Conservation (phyloP, 2,329 filamentous ascomycete species). For the Geosmithia putterillii region DNA sequence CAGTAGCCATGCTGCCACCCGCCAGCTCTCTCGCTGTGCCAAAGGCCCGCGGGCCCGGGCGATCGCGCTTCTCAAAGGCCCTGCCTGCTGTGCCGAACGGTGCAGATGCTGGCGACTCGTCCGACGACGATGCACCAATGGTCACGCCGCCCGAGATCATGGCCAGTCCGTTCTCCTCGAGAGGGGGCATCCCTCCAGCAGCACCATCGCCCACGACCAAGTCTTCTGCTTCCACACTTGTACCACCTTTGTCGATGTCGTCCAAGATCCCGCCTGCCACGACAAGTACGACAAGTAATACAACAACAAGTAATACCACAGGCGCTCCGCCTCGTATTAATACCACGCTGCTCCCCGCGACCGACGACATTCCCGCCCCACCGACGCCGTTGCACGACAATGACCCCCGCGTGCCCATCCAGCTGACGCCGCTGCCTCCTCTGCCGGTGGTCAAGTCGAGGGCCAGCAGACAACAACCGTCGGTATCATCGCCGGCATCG, state of each 20-base stretch:
- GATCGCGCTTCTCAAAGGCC: constrained; percentile 47
- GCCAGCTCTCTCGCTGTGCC: constrained; percentile 1
- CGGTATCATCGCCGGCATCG: not conserved
- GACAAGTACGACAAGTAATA: not conserved
- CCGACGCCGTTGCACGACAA: constrained; percentile 11
- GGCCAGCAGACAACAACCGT: not conserved
- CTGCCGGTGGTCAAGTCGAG: constrained; percentile 6
- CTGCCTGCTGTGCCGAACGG: constrained; percentile 36
- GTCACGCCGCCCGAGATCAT: not conserved
- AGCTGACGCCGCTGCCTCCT: constrained; percentile 5
- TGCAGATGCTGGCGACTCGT: not conserved
- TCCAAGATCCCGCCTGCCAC: not conserved
- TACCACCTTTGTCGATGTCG: constrained; percentile 8
- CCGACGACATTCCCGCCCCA: constrained; percentile 8
- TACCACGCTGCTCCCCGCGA: not conserved
- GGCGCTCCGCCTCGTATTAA: not conserved
- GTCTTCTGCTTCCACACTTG: not conserved
- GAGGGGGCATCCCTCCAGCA: not conserved
- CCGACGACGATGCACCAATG: not conserved
- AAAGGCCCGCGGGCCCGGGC: constrained; percentile 18
- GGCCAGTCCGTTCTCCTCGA: constrained; percentile 1
- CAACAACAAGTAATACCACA: not conserved
- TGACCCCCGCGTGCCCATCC: constrained; percentile 2
- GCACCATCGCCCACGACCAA: not conserved
- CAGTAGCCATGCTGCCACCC: constrained; percentile 1